These are phyloP conservation scores for Leccinum pachyderme DNA, from an alignment of 1,284 basidiomycete genomes.

Conservation along the genomic window DNA sequence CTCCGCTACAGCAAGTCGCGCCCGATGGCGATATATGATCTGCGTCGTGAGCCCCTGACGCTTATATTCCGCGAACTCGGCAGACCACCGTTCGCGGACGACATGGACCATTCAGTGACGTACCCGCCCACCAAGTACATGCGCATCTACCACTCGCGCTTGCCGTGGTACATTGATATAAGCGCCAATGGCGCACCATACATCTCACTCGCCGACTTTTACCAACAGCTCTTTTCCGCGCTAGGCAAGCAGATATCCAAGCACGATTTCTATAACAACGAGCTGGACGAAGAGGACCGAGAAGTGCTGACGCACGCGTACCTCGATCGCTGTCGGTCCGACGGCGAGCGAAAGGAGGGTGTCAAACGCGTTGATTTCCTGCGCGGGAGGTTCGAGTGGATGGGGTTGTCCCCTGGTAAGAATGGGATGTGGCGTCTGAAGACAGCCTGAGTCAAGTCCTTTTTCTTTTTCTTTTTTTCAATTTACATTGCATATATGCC, in stretches of 20 bases:
- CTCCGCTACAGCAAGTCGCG: conserved; percentile 25
- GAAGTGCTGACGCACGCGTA: conserved; percentile 33
- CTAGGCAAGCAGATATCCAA: conserved; percentile 31
- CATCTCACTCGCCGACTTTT: conserved; percentile 53
- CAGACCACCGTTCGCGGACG: conserved; percentile 35
- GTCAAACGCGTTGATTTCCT: conserved; percentile 32
- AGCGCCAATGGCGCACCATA: conserved; percentile 42
- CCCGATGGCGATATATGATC: conserved; percentile 35
- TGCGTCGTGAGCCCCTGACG: conserved; percentile 33
- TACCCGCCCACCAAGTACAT: conserved; percentile 45
- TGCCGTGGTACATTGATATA: conserved; percentile 62
- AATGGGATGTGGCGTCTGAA: conserved; percentile 35
- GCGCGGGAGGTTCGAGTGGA: conserved; percentile 29
- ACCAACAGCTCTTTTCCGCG: conserved; percentile 38
- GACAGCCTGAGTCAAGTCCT: conserved; percentile 8
- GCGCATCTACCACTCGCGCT: conserved; percentile 47
- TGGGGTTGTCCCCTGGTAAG: conserved; percentile 29
- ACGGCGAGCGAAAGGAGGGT: conserved; percentile 22
- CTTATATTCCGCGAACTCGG: conserved; percentile 43
- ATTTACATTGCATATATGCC: not conserved
- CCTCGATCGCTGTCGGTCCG: conserved; percentile 35
- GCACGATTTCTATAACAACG: conserved; percentile 40
- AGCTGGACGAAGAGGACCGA: conserved; percentile 38
- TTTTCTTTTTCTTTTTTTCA: not conserved
- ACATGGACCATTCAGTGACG: conserved; percentile 45